Conservation (phyloP, 192 early-diverging fungal genomes). For the Coemansia sp. region DNA sequence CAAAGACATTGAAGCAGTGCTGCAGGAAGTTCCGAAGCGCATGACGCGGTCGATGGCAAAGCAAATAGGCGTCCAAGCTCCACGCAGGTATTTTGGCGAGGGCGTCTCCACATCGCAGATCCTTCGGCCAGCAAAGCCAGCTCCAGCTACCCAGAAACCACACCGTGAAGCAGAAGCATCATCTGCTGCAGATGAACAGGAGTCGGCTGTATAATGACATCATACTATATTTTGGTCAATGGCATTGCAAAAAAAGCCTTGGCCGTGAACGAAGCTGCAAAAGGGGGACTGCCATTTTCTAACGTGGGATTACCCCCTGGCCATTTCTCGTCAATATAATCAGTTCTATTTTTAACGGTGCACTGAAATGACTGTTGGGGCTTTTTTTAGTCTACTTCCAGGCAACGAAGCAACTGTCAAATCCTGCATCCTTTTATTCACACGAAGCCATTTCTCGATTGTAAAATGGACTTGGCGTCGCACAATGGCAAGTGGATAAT, state of each 20-base stretch:
- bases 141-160: not conserved
- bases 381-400: not conserved
- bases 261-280: not conserved
- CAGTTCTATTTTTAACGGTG: constrained; percentile 3
- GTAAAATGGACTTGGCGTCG: too few species aligned
- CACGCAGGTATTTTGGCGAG: constrained; percentile 44
- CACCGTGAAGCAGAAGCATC: not conserved
- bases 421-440: not conserved
- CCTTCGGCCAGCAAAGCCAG: constrained; percentile 15
- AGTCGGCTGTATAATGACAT: not conserved
- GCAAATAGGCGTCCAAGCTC: constrained; percentile 32
- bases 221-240: not conserved
- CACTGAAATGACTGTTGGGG: not conserved
- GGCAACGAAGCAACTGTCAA: not conserved
- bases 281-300: too few species aligned
- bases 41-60: constrained; percentile 55
- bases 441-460: too few species aligned
- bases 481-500: too few species aligned
- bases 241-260: not conserved
- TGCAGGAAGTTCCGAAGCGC: constrained; percentile 23
- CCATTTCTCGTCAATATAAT: not conserved
- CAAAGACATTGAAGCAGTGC: constrained; percentile 17
- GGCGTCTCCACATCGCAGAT: constrained; percentile 50
- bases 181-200: not conserved
- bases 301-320: too few species aligned